Evolutionary conservation across 805 yeast species (phyloP), one percentile per base, ranked within the genome.

Genomic region (Isabelozyma heimii): DNA sequence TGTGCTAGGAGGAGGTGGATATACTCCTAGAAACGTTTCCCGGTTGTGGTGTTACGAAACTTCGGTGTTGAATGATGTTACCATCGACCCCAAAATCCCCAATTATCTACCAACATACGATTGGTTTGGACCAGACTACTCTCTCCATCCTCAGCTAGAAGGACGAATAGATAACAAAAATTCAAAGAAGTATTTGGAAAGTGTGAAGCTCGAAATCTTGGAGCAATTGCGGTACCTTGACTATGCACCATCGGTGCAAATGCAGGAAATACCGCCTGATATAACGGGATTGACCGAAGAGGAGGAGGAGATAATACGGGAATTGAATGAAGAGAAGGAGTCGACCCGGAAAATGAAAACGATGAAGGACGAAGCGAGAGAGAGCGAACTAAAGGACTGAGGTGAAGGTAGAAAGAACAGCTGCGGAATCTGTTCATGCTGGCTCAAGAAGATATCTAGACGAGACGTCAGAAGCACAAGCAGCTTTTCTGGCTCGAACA

Each of bases 1-100:
- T 55, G 96, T 91, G 5, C 73, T 92, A 10, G 99, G 99, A 17
- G 99, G 99, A 46, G 99, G 99, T 51, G 99, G 99, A 15, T 92
- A 92, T 68, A 94, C 99, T 2, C 96, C 96, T 63, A 79, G 97
- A 60, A 92, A 92, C 62, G 99, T 92, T 12, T 86, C 95, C 38
- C 77, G 98, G 57, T 79, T 95, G 30, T 92, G 99, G 99, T 87
- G 97, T 58, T 91, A 87, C 66, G 99, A 92, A 68, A 92, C 98
- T 1, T 84, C 91, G 37, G 75, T 89, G 24, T 70, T 88, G 57
- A 87, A 84, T 47, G 89, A 87, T 60, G 85, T 63, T 52, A 76
- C 66, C 58, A 55, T 73, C 12, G 76, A 73, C 45, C 67, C 65
- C 45, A 72, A 66, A 48, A 68, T 73, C 47, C 97, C 97, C 0